Percentiles rank a stretch among this genome's conserved stretches.
phyloP scores from a whole-genome alignment of 176 grass and related monocot genomes.

The maize (Zea mays) region Zm-B73-REFERENCE-NAM-5.0 NC_050103.1:74091501-74092000 shows the following conservation, averaged over 20 bases:
- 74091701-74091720: constrained; percentile 17
- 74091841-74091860: background rate
- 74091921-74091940: background rate
- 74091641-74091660: constrained; percentile 99
- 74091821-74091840: constrained; percentile 16
- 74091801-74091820: constrained; percentile 4
- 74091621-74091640: constrained; percentile 39
- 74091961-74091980: background rate
- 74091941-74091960: background rate
- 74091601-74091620: constrained; percentile 23
- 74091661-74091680: constrained; percentile 94
- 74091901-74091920: constrained; percentile 6
- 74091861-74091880: constrained; percentile 10
- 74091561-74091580: background rate
- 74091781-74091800: no score
- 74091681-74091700: constrained; percentile 72
- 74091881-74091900: constrained; percentile 6
- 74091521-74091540: constrained; percentile 64
- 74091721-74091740: background rate
- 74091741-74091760: no score
- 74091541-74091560: constrained; percentile 12
- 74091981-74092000: background rate
- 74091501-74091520: constrained; percentile 94
- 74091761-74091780: no score
- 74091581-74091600: background rate